Evolutionary conservation across 2,329 filamentous ascomycete species (phyloP), one percentile per base, ranked within the genome.

Genomic region (Cadophora sp.): DNA sequence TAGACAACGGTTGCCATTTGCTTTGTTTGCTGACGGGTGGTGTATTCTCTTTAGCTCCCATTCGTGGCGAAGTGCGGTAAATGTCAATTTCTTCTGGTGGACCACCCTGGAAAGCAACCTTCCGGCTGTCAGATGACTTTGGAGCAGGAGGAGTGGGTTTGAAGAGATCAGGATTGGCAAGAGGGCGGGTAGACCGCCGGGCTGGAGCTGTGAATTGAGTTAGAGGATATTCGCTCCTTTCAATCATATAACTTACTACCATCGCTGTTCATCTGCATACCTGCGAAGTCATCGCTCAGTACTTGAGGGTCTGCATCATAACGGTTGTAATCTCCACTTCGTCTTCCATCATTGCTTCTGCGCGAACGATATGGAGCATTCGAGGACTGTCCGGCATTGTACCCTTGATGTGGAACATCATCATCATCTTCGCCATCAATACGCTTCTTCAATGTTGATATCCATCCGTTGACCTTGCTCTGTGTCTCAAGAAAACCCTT

Each of bases 401-500:
- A 76, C 63, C 74, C 72, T 61, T 77, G 75, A 8, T 33, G 63
- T 24, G 63, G 70, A 41, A 76, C 76, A 43, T 79, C 78, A 33
- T 89, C 87, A 27, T 94, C 91, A 66, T 94, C 92, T 71, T 96
- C 93, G 59, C 96, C 95, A 75, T 98, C 94, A 41, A 99, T 87
- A 79, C 90, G 93, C 86, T 98, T 98, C 82, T 93, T 96, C 77
- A 99, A 83, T 70, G 89, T 94, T 60, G 87, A 91, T 74, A 99
- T 93, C 94, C 95, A 98, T 59, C 88, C 87, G 81, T 97, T 98
- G 74, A 99, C 92, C 76, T 92, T 96, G 64, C 87, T 89, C 81
- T 98, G 96, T 1, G 96, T 98, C 76, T 99, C 94, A 64, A 94
- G 76, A 80, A 99, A 99, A 4, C 96, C 96, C 81, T 98, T 96